Conservation (phyloP, 2,329 filamentous ascomycete species). For the Paramyrothecium sp. region DNA sequence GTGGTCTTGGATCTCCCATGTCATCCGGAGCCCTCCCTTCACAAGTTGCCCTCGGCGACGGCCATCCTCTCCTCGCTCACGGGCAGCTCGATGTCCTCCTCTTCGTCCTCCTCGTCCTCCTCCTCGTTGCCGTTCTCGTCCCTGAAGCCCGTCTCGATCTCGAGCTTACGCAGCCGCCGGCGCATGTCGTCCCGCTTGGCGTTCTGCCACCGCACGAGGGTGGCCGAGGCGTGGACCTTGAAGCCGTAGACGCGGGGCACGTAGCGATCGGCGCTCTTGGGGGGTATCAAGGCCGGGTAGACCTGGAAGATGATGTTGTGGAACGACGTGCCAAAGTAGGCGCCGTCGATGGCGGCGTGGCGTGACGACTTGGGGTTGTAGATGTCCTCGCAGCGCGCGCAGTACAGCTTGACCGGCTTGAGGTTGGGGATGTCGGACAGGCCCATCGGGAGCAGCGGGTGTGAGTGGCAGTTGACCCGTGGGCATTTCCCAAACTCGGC, state of each 20-base stretch:
- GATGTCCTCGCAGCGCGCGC: constrained; percentile 93
- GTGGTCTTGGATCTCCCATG: too few species aligned
- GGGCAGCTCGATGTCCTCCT: constrained; percentile 41
- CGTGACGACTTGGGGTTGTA: constrained; percentile 98
- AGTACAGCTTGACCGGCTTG: constrained; percentile 96
- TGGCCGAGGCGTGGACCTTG: constrained; percentile 86
- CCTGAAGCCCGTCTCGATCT: constrained; percentile 78
- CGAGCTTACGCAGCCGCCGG: constrained; percentile 65
- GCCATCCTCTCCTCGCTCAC: constrained; percentile 18
- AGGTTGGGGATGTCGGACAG: constrained; percentile 84
- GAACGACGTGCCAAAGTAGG: constrained; percentile 97
- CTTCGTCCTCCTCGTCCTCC: constrained; percentile 63
- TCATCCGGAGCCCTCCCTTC: not conserved
- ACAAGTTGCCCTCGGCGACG: not conserved
- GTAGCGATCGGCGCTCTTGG: constrained; percentile 83
- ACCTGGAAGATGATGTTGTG: constrained; percentile 99
- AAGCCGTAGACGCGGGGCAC: constrained; percentile 92
- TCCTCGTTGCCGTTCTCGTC: constrained; percentile 61
- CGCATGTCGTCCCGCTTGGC: constrained; percentile 79
- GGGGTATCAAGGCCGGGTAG: constrained; percentile 84
- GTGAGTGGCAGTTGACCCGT: constrained; percentile 89
- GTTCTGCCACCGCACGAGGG: constrained; percentile 89
- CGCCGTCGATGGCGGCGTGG: constrained; percentile 92
- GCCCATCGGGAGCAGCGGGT: constrained; percentile 92
- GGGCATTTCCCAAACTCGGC: constrained; percentile 98